These are phyloP conservation scores for Phycomyces blakesleeanus DNA, from an alignment of 192 early-diverging fungal species.

Conservation along the genomic window DNA sequence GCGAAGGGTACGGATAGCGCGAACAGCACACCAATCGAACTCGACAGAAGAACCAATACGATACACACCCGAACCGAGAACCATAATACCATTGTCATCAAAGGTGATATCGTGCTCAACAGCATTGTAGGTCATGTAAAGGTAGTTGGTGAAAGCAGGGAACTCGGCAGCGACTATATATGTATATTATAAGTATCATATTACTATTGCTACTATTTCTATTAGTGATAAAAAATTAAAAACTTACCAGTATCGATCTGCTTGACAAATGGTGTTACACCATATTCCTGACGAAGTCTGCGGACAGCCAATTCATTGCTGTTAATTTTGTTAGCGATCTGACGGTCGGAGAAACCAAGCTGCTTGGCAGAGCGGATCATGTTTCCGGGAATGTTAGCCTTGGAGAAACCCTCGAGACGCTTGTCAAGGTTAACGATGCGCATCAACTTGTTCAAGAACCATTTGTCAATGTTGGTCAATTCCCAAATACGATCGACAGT, in stretches of 20 bases:
- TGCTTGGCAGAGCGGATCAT: constrained; percentile 80
- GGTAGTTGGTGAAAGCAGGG: constrained; percentile 96
- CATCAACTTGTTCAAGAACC: constrained; percentile 96
- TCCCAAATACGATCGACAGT: constrained; percentile 87
- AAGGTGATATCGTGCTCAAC: constrained; percentile 88
- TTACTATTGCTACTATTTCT: no score
- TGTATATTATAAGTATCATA: no score
- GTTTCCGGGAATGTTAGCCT: constrained; percentile 52
- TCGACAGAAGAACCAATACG: constrained; percentile 98
- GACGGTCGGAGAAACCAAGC: constrained; percentile 94
- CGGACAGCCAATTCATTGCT: constrained; percentile 89
- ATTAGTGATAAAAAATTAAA: no score
- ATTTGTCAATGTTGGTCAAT: constrained; percentile 91
- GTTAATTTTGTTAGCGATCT: constrained; percentile 65
- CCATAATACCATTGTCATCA: constrained; percentile 94
- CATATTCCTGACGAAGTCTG: constrained; percentile 71
- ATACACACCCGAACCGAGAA: constrained; percentile 96
- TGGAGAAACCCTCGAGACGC: constrained; percentile 55
- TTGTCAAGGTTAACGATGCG: constrained; percentile 85
- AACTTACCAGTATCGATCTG: constrained; percentile 80
- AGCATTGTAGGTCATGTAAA: constrained; percentile 98
- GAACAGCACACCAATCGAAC: constrained; percentile 99
- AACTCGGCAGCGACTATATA: constrained; percentile 90
- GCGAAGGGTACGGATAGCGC: constrained; percentile 90
- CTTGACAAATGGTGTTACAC: constrained; percentile 95